Conservation (phyloP, 2,329 filamentous ascomycete genomes). For the Epichloe uncinata region DNA sequence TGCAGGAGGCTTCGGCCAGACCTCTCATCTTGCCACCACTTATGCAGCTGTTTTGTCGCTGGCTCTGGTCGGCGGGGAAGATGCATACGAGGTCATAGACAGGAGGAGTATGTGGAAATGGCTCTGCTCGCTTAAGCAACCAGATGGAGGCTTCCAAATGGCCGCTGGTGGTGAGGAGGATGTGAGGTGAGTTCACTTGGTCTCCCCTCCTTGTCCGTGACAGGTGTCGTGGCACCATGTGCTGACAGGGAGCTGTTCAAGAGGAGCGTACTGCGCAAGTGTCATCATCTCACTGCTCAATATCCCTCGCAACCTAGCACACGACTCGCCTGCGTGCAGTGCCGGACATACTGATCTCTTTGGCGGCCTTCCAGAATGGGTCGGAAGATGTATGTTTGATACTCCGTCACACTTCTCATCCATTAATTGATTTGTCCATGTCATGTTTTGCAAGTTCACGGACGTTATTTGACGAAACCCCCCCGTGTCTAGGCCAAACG, state of each 20-base stretch:
- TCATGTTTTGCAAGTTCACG: slow-evolving; percentile 6
- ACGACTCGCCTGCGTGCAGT: slow-evolving; percentile 53
- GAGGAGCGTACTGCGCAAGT: slow-evolving; percentile 84
- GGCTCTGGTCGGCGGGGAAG: slow-evolving; percentile 61
- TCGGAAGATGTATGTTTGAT: slow-evolving; percentile 56
- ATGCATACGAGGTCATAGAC: slow-evolving; percentile 64
- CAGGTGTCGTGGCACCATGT: slow-evolving; percentile 8
- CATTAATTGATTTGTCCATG: slow-evolving; percentile 8
- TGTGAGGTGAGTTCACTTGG: slow-evolving; percentile 46
- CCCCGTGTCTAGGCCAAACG: slow-evolving; percentile 55
- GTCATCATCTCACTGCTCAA: slow-evolving; percentile 73
- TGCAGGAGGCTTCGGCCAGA: slow-evolving; percentile 84
- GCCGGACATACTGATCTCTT: slow-evolving; percentile 52
- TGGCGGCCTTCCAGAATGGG: slow-evolving; percentile 63
- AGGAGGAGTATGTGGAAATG: slow-evolving; percentile 82
- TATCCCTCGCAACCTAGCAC: slow-evolving; percentile 66
- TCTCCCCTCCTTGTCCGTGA: not conserved
- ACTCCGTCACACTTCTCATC: not conserved
- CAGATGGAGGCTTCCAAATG: slow-evolving; percentile 82
- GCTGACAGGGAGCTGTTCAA: slow-evolving; percentile 19
- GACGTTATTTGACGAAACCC: slow-evolving; percentile 3
- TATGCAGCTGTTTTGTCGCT: slow-evolving; percentile 77
- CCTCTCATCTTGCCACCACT: slow-evolving; percentile 75
- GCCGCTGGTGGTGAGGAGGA: slow-evolving; percentile 81
- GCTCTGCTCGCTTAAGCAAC: slow-evolving; percentile 75